phyloP scores from a whole-genome alignment of 768 basidiomycete genomes.

The Amanita pseudoporphyria region DNA sequence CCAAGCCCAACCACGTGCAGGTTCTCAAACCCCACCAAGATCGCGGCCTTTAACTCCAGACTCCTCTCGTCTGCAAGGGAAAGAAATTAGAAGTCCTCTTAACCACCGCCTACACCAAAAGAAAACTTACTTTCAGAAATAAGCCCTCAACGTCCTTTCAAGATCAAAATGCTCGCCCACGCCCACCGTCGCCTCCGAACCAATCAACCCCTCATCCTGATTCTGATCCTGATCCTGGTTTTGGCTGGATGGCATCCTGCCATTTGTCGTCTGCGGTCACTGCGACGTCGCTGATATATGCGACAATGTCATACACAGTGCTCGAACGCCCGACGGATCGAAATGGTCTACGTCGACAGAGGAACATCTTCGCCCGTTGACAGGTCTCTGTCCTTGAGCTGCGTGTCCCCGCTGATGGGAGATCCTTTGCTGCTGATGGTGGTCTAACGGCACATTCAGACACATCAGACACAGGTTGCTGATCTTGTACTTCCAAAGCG shows the following conservation, averaged over 20 bases:
- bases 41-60: constrained; percentile 39
- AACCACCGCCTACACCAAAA: constrained; percentile 7
- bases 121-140: constrained; percentile 22
- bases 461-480: no score
- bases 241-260: not conserved
- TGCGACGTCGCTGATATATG: constrained; percentile 13
- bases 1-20: constrained; percentile 54
- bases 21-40: constrained; percentile 50
- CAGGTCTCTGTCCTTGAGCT: no score
- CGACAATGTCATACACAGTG: constrained; percentile 28
- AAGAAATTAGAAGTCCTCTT: not conserved
- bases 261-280: no score
- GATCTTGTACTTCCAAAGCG: no score
- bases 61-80: constrained; percentile 31
- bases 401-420: no score
- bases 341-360: no score
- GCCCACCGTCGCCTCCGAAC: constrained; percentile 19
- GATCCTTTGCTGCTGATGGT: constrained; percentile 48
- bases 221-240: no score
- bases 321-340: no score
- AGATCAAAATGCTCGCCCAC: constrained; percentile 25
- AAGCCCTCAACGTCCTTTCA: constrained; percentile 22
- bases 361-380: no score
- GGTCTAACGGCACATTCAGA: constrained; percentile 33
- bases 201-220: constrained; percentile 11